Conservation (phyloP, 768 basidiomycete species). For the Leucocoprinus leucothites region DNA sequence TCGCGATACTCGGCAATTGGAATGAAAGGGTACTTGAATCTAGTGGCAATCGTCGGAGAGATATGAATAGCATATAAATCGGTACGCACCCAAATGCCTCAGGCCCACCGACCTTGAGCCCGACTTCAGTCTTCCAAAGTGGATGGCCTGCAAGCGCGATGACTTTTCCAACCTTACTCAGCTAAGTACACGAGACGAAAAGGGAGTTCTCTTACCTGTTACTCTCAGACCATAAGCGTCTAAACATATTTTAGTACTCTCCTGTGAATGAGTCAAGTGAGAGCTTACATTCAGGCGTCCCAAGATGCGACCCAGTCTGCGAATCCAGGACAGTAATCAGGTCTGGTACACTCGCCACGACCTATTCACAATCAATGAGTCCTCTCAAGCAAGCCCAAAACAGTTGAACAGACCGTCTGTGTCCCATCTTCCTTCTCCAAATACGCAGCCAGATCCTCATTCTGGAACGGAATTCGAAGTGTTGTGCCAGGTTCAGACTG, state of each 20-base stretch:
- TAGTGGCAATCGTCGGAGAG: constrained; percentile 5
- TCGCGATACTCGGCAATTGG: constrained; percentile 38
- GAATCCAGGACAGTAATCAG: constrained; percentile 63
- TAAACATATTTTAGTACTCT: constrained; percentile 2
- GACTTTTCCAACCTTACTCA: constrained; percentile 15
- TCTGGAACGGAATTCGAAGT: constrained; percentile 57
- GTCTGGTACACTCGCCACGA: constrained; percentile 60
- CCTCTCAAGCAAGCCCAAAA: too few species aligned
- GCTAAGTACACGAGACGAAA: constrained; percentile 18
- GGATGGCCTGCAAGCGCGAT: constrained; percentile 43
- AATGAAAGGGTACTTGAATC: constrained; percentile 29
- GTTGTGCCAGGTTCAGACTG: constrained; percentile 22
- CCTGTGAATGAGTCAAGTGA: neutral
- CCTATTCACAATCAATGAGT: constrained; percentile 20
- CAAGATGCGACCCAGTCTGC: constrained; percentile 57
- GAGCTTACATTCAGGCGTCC: constrained; percentile 47
- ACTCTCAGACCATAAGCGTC: constrained; percentile 59
- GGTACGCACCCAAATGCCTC: constrained; percentile 44
- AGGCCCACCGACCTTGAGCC: constrained; percentile 50
- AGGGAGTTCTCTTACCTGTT: constrained; percentile 34
- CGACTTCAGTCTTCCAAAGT: constrained; percentile 49
- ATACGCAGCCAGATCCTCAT: constrained; percentile 56
- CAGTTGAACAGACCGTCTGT: constrained; percentile 15
- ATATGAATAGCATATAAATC: neutral
- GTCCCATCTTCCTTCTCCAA: constrained; percentile 28